Conservation (phyloP, 2,329 filamentous ascomycete genomes). For the Aspergillus ibericus region DNA sequence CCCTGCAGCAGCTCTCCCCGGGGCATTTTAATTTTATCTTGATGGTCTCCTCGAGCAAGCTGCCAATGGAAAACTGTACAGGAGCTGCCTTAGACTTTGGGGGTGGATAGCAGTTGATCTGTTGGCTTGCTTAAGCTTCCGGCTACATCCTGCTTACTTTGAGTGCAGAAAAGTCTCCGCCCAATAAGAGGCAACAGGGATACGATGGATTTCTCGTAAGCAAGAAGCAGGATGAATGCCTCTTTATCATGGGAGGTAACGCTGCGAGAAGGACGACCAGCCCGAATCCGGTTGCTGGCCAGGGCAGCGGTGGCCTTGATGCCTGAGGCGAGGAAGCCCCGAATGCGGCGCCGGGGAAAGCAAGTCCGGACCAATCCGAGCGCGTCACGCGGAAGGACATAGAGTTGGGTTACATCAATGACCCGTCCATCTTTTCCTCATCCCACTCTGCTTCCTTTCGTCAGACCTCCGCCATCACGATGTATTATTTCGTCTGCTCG, state of each 20-base stretch:
- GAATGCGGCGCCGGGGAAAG: not conserved
- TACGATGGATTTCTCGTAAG: not conserved
- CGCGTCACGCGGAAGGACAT: not conserved
- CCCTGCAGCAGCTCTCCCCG: not conserved
- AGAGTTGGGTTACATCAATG: not conserved
- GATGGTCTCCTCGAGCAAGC: not conserved
- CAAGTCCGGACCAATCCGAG: constrained; percentile 2
- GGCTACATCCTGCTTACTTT: not conserved
- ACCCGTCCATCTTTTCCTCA: not conserved
- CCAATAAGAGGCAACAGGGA: not conserved
- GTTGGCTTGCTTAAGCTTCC: not conserved
- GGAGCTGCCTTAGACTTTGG: not conserved
- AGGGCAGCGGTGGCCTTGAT: not conserved
- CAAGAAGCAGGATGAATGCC: not conserved
- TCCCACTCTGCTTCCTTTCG: not conserved
- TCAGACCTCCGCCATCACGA: not conserved
- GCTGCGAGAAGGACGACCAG: not conserved
- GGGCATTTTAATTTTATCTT: not conserved
- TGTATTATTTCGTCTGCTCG: too few relatives aligned
- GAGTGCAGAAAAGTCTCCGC: not conserved
- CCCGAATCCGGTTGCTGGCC: not conserved
- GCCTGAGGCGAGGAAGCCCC: not conserved
- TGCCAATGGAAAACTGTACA: not conserved
- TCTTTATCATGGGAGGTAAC: not conserved
- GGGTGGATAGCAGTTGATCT: not conserved